Evolutionary conservation across 257 asterid species (phyloP).

Genomic region (Avicennia marina): DNA sequence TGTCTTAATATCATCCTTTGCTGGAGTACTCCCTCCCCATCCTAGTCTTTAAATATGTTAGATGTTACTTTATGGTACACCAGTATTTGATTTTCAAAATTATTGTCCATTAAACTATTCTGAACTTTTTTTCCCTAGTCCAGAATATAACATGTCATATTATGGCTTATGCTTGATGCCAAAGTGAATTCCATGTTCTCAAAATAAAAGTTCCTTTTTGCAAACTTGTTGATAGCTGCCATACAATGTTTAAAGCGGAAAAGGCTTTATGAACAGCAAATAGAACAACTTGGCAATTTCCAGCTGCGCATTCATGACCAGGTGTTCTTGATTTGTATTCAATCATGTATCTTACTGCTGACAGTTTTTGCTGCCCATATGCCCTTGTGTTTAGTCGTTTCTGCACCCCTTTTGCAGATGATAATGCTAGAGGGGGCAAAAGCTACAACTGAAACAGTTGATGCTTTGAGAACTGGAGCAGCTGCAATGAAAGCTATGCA

Average conservation of each 20-base stretch:
- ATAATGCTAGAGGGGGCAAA: slow-evolving; percentile 84
- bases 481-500: slow-evolving; percentile 92
- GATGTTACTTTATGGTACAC: too few species aligned
- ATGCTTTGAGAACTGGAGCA: slow-evolving; percentile 85
- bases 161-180: too few species aligned
- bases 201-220: not conserved
- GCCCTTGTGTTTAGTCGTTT: too few species aligned
- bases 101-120: too few species aligned
- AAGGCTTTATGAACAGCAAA: slow-evolving; percentile 77
- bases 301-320: slow-evolving; percentile 86
- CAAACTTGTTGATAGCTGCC: slow-evolving; percentile 47
- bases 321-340: slow-evolving; percentile 33
- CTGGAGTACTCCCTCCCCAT: slow-evolving; percentile 3
- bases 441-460: slow-evolving; percentile 89
- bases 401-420: slow-evolving; percentile 35
- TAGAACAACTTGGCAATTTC: slow-evolving; percentile 79
- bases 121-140: too few species aligned
- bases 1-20: not conserved
- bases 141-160: too few species aligned
- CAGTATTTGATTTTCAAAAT: not conserved
- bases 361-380: not conserved
- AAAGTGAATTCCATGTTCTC: not conserved
- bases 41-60: not conserved
- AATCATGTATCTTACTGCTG: slow-evolving; percentile 3
- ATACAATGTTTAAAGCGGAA: slow-evolving; percentile 83